Evolutionary conservation across 345 rosid species (phyloP).

Genomic region (Ceriops decandra): DNA sequence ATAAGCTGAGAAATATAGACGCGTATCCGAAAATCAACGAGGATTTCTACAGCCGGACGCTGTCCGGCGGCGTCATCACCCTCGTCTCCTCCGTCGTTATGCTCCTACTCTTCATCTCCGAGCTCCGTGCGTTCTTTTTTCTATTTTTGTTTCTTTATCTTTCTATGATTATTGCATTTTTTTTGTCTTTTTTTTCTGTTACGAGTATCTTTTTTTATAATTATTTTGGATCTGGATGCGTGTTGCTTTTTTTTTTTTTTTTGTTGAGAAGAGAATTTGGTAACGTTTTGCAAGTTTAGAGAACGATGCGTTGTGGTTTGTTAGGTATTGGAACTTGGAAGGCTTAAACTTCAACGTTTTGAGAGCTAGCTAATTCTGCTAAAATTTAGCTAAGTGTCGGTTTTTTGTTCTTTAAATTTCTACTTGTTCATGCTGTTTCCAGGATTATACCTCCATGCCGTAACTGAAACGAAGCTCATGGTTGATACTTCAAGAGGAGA

Average conservation of each 20-base stretch:
- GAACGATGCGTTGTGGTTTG: too few species aligned
- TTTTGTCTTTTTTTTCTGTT: neutral
- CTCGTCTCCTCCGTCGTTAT: conserved; percentile 80
- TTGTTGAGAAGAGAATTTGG: too few species aligned
- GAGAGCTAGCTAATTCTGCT: neutral
- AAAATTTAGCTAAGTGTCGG: neutral
- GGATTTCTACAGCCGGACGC: conserved; percentile 93
- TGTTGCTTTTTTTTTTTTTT: neutral
- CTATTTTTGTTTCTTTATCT: neutral
- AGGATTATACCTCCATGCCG: conserved; percentile 80
- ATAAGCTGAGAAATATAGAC: conserved; percentile 75
- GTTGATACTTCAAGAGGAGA: conserved; percentile 99
- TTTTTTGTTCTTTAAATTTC: too few species aligned
- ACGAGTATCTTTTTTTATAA: neutral
- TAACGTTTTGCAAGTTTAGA: too few species aligned
- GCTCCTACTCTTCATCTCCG: conserved; percentile 94
- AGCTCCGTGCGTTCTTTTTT: conserved; percentile 55
- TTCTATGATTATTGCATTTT: neutral
- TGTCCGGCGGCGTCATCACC: conserved; percentile 92
- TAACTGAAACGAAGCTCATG: conserved; percentile 81
- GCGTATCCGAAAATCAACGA: conserved; percentile 96
- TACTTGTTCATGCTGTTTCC: conserved; percentile 14
- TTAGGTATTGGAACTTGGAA: too few species aligned
- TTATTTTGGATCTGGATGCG: conserved; percentile 1
- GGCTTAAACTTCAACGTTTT: too few species aligned